Evolutionary conservation across 2,329 filamentous ascomycete genomes (phyloP).

Genomic region (Phialocephala subalpina): DNA sequence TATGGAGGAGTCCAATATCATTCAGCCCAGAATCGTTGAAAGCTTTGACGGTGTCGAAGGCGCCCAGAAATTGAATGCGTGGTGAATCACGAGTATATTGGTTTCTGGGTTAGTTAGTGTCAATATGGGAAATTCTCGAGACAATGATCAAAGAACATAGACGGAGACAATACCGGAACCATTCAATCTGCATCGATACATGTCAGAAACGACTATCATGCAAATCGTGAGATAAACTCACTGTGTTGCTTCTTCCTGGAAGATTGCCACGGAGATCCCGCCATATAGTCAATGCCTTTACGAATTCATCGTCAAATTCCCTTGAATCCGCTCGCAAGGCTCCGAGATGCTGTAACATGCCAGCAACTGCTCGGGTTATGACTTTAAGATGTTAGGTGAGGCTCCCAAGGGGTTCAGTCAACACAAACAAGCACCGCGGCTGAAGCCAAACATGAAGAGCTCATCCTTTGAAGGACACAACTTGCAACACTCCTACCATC

Average conservation of each 20-base stretch:
- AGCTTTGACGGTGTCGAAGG: conserved; percentile 9
- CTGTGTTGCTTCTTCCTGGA: too few relatives aligned
- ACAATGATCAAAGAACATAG: too few relatives aligned
- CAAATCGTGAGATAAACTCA: too few relatives aligned
- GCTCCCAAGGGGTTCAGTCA: neutral
- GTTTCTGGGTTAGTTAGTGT: neutral
- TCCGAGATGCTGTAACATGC: conserved; percentile 6
- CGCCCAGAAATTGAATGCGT: conserved; percentile 7
- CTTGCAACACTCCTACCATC: conserved; percentile 7
- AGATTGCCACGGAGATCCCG: neutral
- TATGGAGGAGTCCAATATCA: conserved; percentile 14
- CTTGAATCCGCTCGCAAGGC: neutral
- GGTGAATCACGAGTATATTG: conserved; percentile 4
- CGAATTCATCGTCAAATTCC: conserved; percentile 6
- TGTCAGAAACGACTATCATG: too few relatives aligned
- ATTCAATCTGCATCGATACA: too few relatives aligned
- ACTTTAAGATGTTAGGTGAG: conserved; percentile 1
- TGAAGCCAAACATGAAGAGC: conserved; percentile 14
- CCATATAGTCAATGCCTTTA: neutral
- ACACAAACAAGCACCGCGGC: conserved; percentile 12
- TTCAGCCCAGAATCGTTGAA: conserved; percentile 9
- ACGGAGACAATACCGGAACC: too few relatives aligned
- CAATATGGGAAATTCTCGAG: neutral
- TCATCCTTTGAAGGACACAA: conserved; percentile 8
- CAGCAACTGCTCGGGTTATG: conserved; percentile 7